Evolutionary conservation across 2,329 filamentous ascomycete species (phyloP), one percentile per base, ranked within the genome.

Genomic region (Fusarium drepaniforme): DNA sequence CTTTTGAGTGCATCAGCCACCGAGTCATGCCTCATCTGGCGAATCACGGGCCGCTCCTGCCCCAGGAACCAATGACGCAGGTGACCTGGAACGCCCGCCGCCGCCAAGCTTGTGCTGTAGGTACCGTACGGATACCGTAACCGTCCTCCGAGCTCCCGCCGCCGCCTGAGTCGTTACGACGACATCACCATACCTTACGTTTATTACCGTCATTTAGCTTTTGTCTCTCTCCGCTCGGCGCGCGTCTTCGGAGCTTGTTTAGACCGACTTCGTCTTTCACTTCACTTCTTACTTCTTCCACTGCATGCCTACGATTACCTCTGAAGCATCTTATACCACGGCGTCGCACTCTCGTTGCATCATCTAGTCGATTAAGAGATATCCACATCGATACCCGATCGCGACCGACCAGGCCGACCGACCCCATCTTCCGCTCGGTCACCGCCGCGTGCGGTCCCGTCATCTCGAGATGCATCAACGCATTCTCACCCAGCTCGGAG

Each of bases 391-490:
- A 40, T 63, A 64, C 68, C 57, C 49, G 44, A 70, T 69, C 57
- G 62, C 69, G 66, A 71, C 66, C 65, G 46, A 61, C 58, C 46
- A 61, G 46, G 59, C 64, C 59, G 61, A 76, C 58, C 63, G 61
- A 76, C 58, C 64, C 69, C 60, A 66, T 73, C 62, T 57, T 67
- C 18, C 63, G 67, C 51, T 67, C 60, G 21, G 46, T 44, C 62
- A 58, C 66, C 69, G 74, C 70, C 66, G 44, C 30, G 71, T 56
- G 78, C 78, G 75, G 74, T 71, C 71, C 63, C 64, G 66, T 66
- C 64, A 71, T 40, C 62, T 63, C 58, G 68, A 71, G 76, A 84
- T 84, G 82, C 82, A 81, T 80, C 79, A 80, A 69, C 75, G 78
- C 72, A 75, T 78, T 72, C 70, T 79, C 38, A 71, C 78, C 64